Percentiles rank a stretch among this genome's conserved stretches.
phyloP scores from a whole-genome alignment of 2,329 filamentous ascomycete genomes.

The Graphilbum sp. region DNA sequence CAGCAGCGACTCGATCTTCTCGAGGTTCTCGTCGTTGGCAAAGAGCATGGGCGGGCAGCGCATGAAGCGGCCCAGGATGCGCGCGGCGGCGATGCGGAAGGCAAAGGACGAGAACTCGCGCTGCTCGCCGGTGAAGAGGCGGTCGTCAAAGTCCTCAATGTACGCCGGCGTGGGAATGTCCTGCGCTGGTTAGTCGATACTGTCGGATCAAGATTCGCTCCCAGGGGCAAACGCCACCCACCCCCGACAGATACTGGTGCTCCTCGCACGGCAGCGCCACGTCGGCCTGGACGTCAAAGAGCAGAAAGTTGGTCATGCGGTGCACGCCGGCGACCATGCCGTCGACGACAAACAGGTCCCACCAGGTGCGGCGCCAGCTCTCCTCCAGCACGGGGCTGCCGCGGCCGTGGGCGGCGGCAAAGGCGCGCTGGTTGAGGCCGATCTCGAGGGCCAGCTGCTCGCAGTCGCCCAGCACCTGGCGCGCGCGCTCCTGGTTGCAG shows the following conservation, averaged over 20 bases:
- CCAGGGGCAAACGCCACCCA: conserved; percentile 19
- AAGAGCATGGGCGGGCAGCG: conserved; percentile 33
- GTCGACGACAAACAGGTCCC: conserved; percentile 68
- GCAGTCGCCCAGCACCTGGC: conserved; percentile 48
- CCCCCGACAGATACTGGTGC: conserved; percentile 45
- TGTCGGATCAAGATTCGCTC: no score
- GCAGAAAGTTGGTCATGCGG: conserved; percentile 50
- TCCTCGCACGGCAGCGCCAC: conserved; percentile 73
- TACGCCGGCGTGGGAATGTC: conserved; percentile 39
- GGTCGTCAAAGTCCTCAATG: conserved; percentile 60
- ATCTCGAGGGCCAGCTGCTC: conserved; percentile 60
- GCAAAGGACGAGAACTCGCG: conserved; percentile 67
- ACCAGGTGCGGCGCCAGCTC: conserved; percentile 80
- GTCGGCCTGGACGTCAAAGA: conserved; percentile 50
- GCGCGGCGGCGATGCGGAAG: conserved; percentile 67
- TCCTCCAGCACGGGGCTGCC: conserved; percentile 59
- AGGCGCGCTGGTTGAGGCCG: conserved; percentile 55
- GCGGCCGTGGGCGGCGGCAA: conserved; percentile 45
- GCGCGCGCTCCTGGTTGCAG: conserved; percentile 52
- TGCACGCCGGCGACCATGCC: conserved; percentile 73
- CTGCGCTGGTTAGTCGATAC: no score
- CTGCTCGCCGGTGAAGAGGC: conserved; percentile 54
- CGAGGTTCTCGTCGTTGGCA: conserved; percentile 35
- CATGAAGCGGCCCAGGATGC: conserved; percentile 66
- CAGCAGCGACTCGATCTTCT: conserved; percentile 33